Evolutionary conservation across 345 rosid genomes (phyloP).

Genomic region (Fremontodendron californicum): DNA sequence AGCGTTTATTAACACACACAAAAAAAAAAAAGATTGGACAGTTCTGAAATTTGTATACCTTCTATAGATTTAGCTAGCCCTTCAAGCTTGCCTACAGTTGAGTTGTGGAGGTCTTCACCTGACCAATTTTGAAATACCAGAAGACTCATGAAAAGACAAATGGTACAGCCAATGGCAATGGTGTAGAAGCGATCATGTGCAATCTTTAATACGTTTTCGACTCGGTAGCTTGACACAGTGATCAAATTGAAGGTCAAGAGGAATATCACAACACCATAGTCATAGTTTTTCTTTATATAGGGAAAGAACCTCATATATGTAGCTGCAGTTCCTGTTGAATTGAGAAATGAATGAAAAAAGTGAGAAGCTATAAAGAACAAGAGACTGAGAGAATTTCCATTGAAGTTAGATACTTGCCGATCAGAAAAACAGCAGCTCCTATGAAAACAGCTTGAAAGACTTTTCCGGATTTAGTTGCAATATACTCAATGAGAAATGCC

Average conservation of each 20-base stretch:
- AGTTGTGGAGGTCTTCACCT: constrained; percentile 74
- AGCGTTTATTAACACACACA: not conserved
- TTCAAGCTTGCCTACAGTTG: constrained; percentile 66
- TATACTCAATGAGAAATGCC: not conserved
- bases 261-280: constrained; percentile 86
- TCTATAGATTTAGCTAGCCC: constrained; percentile 68
- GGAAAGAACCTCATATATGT: constrained; percentile 82
- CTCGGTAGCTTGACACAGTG: constrained; percentile 76
- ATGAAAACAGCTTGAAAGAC: constrained; percentile 65
- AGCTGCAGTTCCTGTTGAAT: constrained; percentile 50
- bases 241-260: constrained; percentile 77
- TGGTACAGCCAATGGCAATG: constrained; percentile 68
- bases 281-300: constrained; percentile 75
- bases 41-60: constrained; percentile 30
- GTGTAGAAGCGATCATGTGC: constrained; percentile 67
- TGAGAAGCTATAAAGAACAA: not conserved
- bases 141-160: constrained; percentile 72
- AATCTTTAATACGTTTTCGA: constrained; percentile 48
- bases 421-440: constrained; percentile 62
- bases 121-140: constrained; percentile 81
- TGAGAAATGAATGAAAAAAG: not conserved
- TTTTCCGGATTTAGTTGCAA: not conserved
- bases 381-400: not conserved
- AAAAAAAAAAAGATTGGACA: not conserved
- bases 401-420: constrained; percentile 38